Evolutionary conservation across 2,329 filamentous ascomycete genomes (phyloP), one percentile per base, ranked within the genome.

Genomic region (Colletotrichum navitas): DNA sequence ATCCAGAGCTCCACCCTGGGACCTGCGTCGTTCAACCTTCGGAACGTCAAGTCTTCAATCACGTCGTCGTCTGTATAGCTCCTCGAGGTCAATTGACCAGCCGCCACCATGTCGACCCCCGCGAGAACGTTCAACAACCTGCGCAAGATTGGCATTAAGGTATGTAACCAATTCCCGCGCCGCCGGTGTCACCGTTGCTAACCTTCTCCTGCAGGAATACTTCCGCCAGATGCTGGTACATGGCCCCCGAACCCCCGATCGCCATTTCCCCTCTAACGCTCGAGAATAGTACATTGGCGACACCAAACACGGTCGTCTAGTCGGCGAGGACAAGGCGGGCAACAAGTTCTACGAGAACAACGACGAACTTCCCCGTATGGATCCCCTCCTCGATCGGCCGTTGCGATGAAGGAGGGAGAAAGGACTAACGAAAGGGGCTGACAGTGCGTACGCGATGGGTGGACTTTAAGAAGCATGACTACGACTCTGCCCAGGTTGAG

Each of bases 271-370:
- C 41, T 58, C 49, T 72, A 29, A 72, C 54, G 5, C 66, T 63
- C 55, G 41, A 67, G 63, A 74, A 82, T 76, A 90, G 87, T 88
- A 89, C 77, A 89, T 90, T 75, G 88, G 95, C 86, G 96, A 99
- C 85, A 99, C 96, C 83, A 99, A 99, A 87, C 91, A 93, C 80
- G 97, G 96, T 79, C 91, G 89, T 54, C 87, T 97, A 76, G 90
- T 99, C 76, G 96, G 92, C 78, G 89, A 85, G 79, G 96, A 99
- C 86, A 90, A 91, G 82, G 97, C 91, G 81, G 97, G 96, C 83
- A 99, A 99, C 90, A 98, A 97, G 86, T 99, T 89, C 88, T 99
- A 90, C 82, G 96, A 99, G 88, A 98, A 99, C 87, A 83, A 90
- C 79, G 94, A 98, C 81, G 96, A 99, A 83, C 88, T 99, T 72